phyloP scores from a whole-genome alignment of 495 filamentous ascomycete genomes.

The Xylaria castorea region DNA sequence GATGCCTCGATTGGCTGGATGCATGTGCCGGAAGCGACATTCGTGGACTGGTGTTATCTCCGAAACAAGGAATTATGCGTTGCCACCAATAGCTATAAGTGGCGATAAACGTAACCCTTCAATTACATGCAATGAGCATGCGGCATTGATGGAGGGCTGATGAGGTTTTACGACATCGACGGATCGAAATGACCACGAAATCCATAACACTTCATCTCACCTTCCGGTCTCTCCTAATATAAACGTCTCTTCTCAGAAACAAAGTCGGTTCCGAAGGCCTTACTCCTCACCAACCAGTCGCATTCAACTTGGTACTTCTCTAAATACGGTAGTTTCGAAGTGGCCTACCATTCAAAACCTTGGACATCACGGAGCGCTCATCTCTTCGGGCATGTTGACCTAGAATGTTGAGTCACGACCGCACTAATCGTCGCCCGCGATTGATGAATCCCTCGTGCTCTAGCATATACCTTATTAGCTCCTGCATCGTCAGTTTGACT shows the following conservation, averaged over 20 bases:
- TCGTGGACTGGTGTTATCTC: neutral
- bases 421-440: neutral
- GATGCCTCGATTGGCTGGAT: conserved; percentile 1
- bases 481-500: neutral
- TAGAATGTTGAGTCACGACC: neutral
- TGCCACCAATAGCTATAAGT: neutral
- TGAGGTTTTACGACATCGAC: conserved; percentile 26
- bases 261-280: neutral
- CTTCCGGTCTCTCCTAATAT: neutral
- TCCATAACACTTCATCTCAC: conserved; percentile 14
- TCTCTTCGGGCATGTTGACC: neutral
- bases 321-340: neutral
- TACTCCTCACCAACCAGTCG: neutral
- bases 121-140: neutral
- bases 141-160: conserved; percentile 13
- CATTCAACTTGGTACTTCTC: neutral
- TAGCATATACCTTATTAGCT: neutral
- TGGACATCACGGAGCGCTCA: neutral
- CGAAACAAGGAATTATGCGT: conserved; percentile 9
- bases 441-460: neutral
- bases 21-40: neutral
- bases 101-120: conserved; percentile 3
- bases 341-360: neutral
- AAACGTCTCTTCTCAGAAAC: neutral
- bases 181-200: conserved; percentile 24